Base-by-base conservation (phyloP, 805 yeast genomes). In the Scheffersomyces amazonensis region DNA sequence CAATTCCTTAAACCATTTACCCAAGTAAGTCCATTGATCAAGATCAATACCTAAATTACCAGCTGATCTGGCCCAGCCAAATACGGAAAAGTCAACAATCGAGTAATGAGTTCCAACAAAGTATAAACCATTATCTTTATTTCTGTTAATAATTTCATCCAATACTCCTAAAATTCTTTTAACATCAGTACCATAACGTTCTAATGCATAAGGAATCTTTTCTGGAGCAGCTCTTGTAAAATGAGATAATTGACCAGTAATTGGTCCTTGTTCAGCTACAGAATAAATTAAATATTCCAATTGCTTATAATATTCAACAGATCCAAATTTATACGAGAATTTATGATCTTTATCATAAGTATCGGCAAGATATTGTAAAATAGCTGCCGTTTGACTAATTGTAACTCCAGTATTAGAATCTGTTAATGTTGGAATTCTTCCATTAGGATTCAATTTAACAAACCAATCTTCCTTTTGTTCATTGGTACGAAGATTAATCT, bases 311-410 rank as follows among this genome's bases (percentile, higher is more conserved):
- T 80, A 81, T 32, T 58, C 58, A 32, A 47, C 42, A 19, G 78
- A 56, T 10, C 63, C 63, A 17, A 20, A 36, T 19, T 57, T 60
- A 43, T 58, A 74, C 18, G 73, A 65, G 47, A 44, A 71, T 54
- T 76, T 75, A 42, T 69, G 54, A 8, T 76, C 78, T 37, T 58
- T 71, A 51, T 82, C 87, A 53, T 75, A 82, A 44, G 71, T 76
- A 46, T 79, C 84, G 38, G 76, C 78, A 28, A 81, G 55, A 53
- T 79, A 82, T 41, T 66, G 59, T 56, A 82, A 54, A 43, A 81
- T 80, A 2, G 87, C 84, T 22, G 75, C 86, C 23, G 81, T 69
- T 58, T 81, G 87, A 47, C 72, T 70, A 19, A 82, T 52, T 16
- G 73, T 60, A 21, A 66, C 64, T 3, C 79, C 81, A 4, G 70